Evolutionary conservation across 768 basidiomycete genomes (phyloP).

Genomic region (Boletus coccyginus): DNA sequence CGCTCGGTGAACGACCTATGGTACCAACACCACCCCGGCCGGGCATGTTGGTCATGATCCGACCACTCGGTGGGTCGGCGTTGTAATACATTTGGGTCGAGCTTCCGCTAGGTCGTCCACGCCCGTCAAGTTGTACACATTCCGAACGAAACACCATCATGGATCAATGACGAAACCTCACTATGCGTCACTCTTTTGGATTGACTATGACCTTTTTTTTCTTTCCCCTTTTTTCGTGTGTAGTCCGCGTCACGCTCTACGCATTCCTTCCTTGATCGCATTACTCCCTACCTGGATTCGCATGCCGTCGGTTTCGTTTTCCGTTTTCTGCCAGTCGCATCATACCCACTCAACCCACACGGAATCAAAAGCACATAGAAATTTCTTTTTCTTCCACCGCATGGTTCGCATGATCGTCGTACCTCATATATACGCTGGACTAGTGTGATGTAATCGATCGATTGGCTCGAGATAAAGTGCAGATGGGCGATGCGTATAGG

Average conservation of each 20-base stretch:
- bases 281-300: neutral
- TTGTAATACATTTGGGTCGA: neutral
- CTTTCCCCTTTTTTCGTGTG: neutral
- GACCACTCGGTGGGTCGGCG: neutral
- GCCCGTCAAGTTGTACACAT: neutral
- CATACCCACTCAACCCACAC: neutral
- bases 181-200: conserved; percentile 6
- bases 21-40: neutral
- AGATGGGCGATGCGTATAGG: neutral
- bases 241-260: neutral
- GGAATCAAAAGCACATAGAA: conserved; percentile 5
- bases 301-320: neutral
- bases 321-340: neutral
- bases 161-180: neutral
- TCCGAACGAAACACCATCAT: conserved; percentile 2
- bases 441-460: neutral
- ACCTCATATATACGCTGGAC: neutral
- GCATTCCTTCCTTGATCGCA: neutral
- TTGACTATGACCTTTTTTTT: neutral
- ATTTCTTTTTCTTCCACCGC: neutral
- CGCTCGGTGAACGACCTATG: conserved; percentile 11
- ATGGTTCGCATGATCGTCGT: neutral
- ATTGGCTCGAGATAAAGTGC: neutral
- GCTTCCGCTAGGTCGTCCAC: neutral
- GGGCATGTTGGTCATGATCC: neutral